Percentiles rank a stretch among this genome's conserved stretches.
These are phyloP conservation scores for Entamoeba moshkovskii DNA, from an alignment of 208 protist genomes.

Conservation along the genomic window DNA sequence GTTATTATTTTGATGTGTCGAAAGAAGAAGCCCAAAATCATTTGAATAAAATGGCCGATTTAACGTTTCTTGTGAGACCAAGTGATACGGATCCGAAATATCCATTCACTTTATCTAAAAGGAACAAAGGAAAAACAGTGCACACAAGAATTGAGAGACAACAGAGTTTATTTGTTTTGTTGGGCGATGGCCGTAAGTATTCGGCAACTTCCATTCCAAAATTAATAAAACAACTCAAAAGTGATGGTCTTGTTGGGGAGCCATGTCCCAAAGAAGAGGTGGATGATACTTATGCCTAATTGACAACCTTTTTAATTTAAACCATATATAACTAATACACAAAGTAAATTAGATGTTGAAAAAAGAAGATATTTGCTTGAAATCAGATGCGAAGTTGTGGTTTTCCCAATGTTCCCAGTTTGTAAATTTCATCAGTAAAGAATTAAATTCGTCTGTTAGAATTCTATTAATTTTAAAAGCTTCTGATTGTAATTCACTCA, in stretches of 20 bases:
- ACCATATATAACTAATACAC: too few relatives aligned
- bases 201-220: not conserved
- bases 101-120: not conserved
- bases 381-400: too few relatives aligned
- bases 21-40: too few relatives aligned
- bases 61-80: not conserved
- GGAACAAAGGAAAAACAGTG: not conserved
- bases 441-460: too few relatives aligned
- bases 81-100: not conserved
- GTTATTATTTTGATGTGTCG: too few relatives aligned
- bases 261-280: not conserved
- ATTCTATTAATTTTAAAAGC: not conserved
- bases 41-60: not conserved
- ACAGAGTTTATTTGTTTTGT: not conserved
- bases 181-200: not conserved
- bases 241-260: not conserved
- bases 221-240: not conserved
- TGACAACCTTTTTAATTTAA: too few relatives aligned
- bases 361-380: too few relatives aligned
- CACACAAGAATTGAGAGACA: not conserved
- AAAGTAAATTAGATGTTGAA: too few relatives aligned
- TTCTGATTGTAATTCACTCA: not conserved
- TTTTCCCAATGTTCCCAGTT: too few relatives aligned
- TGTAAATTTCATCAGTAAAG: too few relatives aligned
- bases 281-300: not conserved